These are phyloP conservation scores for Colletotrichum sidae DNA, from an alignment of 2,329 filamentous ascomycete species.

Conservation along the genomic window DNA sequence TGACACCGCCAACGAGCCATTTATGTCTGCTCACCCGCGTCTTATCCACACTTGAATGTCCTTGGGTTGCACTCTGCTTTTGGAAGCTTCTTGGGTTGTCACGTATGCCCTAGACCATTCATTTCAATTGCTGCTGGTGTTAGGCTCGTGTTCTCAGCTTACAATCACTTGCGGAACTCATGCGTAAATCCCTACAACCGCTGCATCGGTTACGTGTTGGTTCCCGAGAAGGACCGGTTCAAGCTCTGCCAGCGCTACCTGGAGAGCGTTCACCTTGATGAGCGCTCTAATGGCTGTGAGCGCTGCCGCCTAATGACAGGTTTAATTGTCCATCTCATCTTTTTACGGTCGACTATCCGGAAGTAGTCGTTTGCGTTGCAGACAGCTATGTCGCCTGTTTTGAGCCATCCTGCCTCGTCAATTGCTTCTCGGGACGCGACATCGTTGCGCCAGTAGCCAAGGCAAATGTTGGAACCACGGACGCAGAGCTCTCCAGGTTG, in stretches of 20 bases:
- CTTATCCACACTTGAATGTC: conserved; percentile 64
- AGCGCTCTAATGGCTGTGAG: conserved; percentile 56
- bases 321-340: conserved; percentile 45
- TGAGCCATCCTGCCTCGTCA: conserved; percentile 66
- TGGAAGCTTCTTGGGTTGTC: conserved; percentile 58
- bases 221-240: conserved; percentile 64
- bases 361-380: conserved; percentile 59
- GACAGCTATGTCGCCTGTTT: conserved; percentile 68
- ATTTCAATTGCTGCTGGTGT: conserved; percentile 51
- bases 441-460: conserved; percentile 69
- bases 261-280: conserved; percentile 69
- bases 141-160: neutral
- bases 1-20: conserved; percentile 61
- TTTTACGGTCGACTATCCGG: conserved; percentile 61
- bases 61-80: conserved; percentile 57
- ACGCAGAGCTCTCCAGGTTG: conserved; percentile 66
- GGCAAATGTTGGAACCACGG: conserved; percentile 66
- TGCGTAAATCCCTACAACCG: conserved; percentile 64
- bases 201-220: conserved; percentile 64
- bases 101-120: conserved; percentile 67
- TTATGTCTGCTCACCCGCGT: conserved; percentile 64
- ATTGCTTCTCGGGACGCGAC: conserved; percentile 64
- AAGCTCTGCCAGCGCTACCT: conserved; percentile 70
- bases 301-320: neutral
- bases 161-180: conserved; percentile 42